These are phyloP conservation scores for Malassezia dermatis DNA, from an alignment of 1,284 basidiomycete genomes.

Conservation along the genomic window DNA sequence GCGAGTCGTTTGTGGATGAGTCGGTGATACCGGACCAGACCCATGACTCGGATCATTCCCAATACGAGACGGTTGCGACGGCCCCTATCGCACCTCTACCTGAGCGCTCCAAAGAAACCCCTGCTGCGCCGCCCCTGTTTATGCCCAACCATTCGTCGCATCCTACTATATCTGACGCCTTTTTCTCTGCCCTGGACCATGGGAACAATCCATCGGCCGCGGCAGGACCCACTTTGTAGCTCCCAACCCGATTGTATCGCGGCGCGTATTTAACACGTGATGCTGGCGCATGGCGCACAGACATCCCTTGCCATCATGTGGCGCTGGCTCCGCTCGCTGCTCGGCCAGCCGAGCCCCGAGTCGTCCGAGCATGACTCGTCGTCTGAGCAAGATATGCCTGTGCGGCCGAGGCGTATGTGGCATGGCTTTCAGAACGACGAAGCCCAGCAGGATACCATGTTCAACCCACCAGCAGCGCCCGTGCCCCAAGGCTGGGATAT, in stretches of 20 bases:
- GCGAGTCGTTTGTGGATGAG: slow-evolving; percentile 10
- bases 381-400: neutral
- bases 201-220: neutral
- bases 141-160: neutral
- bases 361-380: neutral
- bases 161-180: slow-evolving; percentile 4
- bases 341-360: neutral
- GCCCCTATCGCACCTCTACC: neutral
- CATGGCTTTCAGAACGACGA: neutral
- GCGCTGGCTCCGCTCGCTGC: neutral
- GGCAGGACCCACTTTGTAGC: neutral
- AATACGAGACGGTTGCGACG: neutral
- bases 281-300: neutral
- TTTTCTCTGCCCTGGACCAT: slow-evolving; percentile 5
- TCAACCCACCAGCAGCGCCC: neutral
- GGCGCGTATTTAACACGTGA: neutral
- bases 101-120: neutral
- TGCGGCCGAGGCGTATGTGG: neutral
- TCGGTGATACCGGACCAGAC: neutral
- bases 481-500: slow-evolving; percentile 2
- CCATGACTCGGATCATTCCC: neutral
- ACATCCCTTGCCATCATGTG: neutral
- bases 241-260: neutral
- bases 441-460: neutral
- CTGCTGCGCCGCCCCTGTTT: neutral